Percentiles rank a stretch among this genome's conserved stretches.
These are phyloP conservation scores for Dictyostelium firmibasis DNA, from an alignment of 78 protist genomes.

Conservation along the genomic window DNA sequence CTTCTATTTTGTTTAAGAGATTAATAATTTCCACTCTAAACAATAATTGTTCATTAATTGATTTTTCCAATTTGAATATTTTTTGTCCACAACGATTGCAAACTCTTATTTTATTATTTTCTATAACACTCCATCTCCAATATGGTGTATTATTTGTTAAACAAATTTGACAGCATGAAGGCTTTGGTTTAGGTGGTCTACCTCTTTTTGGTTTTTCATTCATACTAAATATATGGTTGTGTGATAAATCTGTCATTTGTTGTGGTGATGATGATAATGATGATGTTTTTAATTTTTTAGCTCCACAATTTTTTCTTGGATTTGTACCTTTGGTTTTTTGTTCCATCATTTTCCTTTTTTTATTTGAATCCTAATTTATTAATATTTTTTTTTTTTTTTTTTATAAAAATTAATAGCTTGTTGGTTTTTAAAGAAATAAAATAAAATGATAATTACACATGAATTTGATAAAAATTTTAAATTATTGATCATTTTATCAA, in stretches of 20 bases:
- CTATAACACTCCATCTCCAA: not conserved
- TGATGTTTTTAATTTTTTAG: not conserved
- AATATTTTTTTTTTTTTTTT: no score
- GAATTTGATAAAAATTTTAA: not conserved
- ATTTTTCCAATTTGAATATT: not conserved
- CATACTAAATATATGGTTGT: not conserved
- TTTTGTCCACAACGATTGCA: not conserved
- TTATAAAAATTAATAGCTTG: no score
- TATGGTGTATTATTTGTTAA: not conserved
- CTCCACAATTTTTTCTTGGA: not conserved
- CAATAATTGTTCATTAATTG: not conserved
- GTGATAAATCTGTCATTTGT: not conserved
- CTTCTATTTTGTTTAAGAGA: not conserved
- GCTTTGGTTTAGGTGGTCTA: not conserved
- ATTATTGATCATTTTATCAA: not conserved
- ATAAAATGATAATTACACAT: not conserved
- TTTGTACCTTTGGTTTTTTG: not conserved
- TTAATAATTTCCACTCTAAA: not conserved
- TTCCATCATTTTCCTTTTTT: not conserved
- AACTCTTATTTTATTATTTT: not conserved
- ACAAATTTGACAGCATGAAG: not conserved
- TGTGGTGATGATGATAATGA: not conserved
- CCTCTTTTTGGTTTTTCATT: not conserved
- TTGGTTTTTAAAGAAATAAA: no score
- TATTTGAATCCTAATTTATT: not conserved